Conservation (phyloP, 768 basidiomycete genomes). For the Hygrocybe punicea region DNA sequence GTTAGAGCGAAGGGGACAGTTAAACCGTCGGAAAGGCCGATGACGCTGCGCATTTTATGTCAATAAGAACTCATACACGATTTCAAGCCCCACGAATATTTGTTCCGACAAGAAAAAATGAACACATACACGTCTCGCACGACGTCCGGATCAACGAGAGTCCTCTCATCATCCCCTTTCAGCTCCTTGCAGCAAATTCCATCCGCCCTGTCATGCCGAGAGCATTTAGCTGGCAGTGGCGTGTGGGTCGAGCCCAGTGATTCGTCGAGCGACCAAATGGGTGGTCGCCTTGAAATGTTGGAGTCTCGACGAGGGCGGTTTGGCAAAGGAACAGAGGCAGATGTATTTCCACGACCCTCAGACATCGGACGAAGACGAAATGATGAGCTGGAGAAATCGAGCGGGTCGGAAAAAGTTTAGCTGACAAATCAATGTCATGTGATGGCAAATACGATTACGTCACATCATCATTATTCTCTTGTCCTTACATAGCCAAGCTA, state of each 20-base stretch:
- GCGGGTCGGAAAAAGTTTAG: too few relatives aligned
- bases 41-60: constrained; percentile 50
- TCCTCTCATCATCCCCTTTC: constrained; percentile 73
- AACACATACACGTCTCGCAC: constrained; percentile 76
- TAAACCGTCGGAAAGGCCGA: constrained; percentile 86
- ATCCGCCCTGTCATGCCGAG: constrained; percentile 47
- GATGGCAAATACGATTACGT: too few relatives aligned
- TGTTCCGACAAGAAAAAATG: neutral
- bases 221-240: constrained; percentile 58
- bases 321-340: constrained; percentile 14
- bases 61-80: neutral
- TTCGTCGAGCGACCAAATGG: constrained; percentile 63
- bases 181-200: constrained; percentile 89
- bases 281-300: constrained; percentile 37
- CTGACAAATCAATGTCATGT: too few relatives aligned
- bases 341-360: neutral
- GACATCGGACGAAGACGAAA: neutral
- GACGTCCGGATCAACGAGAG: constrained; percentile 80
- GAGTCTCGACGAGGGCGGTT: neutral
- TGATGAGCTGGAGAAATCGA: neutral
- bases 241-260: constrained; percentile 38
- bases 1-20: constrained; percentile 91
- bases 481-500: constrained; percentile 54
- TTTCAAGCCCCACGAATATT: neutral
- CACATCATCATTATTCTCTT: constrained; percentile 15